phyloP scores from a whole-genome alignment of 768 basidiomycete species.

The Tricholoma sp. region DNA sequence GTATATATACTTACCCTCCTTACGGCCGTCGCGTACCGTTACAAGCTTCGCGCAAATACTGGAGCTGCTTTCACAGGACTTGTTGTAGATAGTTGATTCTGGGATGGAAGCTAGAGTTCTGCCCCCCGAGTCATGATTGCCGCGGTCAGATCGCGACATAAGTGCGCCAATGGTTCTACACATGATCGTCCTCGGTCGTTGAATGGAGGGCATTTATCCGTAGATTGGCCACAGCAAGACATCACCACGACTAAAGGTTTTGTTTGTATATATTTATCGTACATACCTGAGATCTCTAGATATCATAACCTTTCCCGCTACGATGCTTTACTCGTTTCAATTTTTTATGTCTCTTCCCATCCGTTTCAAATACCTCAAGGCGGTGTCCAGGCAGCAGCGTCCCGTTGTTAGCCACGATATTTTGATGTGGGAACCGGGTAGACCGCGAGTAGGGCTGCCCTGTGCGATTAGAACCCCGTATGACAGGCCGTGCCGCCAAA shows the following conservation, averaged over 20 bases:
- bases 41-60: conserved; percentile 71
- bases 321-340: conserved; percentile 79
- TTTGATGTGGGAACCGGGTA: conserved; percentile 79
- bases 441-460: conserved; percentile 60
- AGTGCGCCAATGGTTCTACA: not conserved
- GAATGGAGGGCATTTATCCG: not conserved
- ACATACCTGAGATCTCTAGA: not conserved
- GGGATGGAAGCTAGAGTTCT: not conserved
- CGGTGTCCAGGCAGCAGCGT: conserved; percentile 44
- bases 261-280: not conserved
- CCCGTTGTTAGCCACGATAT: conserved; percentile 74
- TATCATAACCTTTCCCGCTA: conserved; percentile 90
- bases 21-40: conserved; percentile 55
- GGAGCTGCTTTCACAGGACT: conserved; percentile 2
- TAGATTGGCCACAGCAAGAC: not conserved
- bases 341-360: conserved; percentile 79
- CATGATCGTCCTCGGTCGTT: not conserved
- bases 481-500: conserved; percentile 55
- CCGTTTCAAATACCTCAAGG: conserved; percentile 34
- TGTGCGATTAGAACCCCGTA: conserved; percentile 52
- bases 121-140: too few relatives aligned
- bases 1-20: conserved; percentile 47
- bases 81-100: not conserved
- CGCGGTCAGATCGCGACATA: not conserved
- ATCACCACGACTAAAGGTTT: too few relatives aligned